Base-by-base conservation (phyloP, 1,139 yeast genomes). In the Hanseniaspora gamundiae region DNA sequence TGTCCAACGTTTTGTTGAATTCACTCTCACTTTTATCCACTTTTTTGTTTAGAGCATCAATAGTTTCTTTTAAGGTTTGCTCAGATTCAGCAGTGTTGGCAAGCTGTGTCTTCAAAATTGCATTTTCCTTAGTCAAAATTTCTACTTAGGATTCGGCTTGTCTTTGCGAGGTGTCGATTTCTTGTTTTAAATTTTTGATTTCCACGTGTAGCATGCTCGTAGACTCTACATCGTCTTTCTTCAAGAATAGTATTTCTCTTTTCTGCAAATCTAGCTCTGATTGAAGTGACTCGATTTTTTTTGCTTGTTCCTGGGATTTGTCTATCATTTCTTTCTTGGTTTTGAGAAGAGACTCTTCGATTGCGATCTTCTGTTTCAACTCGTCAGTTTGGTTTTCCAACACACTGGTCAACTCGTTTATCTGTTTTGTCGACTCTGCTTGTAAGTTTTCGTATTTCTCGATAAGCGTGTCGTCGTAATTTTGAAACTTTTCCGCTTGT, bases 1-100 rank as follows among this genome's bases (percentile, higher is more conserved):
- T 70, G 48, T 76, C 75, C 28, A 79, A 61, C 49, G 74, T 69
- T 41, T 68, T 64, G 47, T 70, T 75, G 2, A 74, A 64, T n/a
- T 70, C 72, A 39, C 62, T 62, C 39, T 71, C 74, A 21, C 50
- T 40, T 20, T 47, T 45, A 10, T 49, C 47, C 11, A 51, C 21
- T 40, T 51, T 47, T 21, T 48, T 48, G 21, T 41, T 41, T 28
- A 47, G 39, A 27, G 48, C 45, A 19, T 47, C 49, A 38, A 44
- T 42, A 6, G 42, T 44, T 7, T 48, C 47, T 33, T 50, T 38
- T 21, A 45, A 43, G 33, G 45, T 40, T 22, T 38, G 42, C 5
- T 46, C 26, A 2, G 47, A 39, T 26, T 45, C 52, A n/a, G 45
- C 40, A 17, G 49, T 35, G 14, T 42, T 45, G 5, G 36, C 6